Base-by-base conservation (phyloP, 169 alveolate genomes). In the Plasmodium billcollinsi region DNA sequence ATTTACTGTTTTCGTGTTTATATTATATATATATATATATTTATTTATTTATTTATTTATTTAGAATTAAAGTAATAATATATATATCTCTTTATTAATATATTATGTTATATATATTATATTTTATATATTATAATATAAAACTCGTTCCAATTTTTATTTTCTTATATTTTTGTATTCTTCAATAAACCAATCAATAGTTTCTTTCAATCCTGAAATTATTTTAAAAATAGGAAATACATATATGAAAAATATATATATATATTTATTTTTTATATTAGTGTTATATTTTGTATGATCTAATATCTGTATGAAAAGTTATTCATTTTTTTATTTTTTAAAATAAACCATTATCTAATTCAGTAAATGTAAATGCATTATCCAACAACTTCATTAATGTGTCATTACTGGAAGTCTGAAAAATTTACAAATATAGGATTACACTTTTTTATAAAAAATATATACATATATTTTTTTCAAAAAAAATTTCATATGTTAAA, bases 151-250 rank as follows among this genome's bases (percentile, higher is more conserved):
- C 33, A n/a, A 15, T 4, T 56, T 56, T 80, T 69, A 80, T 72
- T 73, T 69, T 69, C 73, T 66, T 80, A 80, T 29, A 26, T 61
- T 80, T 73, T 69, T 62, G 50, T 80, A 80, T 56, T 71, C 70
- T 7, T 26, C 12, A 66, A 43, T 69, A 59, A 80, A 80, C 90
- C 90, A 80, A 15, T 80, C 85, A 63, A 80, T 80, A 39, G 90
- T 80, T 69, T 80, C 85, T 50, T 80, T 72, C 65, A 80, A 67
- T 24, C 90, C 90, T 80, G 73, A 26, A 80, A 54, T 24, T 20
- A 15, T 12, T 14, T 43, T 59, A 65, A 43, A 56, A 33, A 5
- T 33, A 6, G 45, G 33, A 26, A 11, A 45, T 26, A 65, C 58
- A 65, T 65, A 47, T 39, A 54, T 76, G 21, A 12, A 52, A 50